These are phyloP conservation scores for Multifurca ochricompacta DNA, from an alignment of 768 basidiomycete genomes.

Conservation along the genomic window DNA sequence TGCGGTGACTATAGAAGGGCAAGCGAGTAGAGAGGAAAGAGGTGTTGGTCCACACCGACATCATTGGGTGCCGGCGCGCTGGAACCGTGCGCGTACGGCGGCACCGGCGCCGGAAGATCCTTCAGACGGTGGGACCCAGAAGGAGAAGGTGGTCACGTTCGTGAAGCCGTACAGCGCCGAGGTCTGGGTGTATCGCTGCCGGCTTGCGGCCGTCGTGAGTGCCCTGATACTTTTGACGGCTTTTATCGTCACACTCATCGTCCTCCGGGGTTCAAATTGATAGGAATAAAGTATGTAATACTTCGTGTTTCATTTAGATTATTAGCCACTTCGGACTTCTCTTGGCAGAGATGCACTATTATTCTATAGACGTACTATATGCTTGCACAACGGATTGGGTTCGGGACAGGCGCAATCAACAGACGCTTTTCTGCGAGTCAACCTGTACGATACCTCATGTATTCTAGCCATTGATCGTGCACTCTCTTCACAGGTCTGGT, in stretches of 20 bases:
- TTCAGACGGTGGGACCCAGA: conserved; percentile 12
- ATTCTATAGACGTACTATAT: background rate
- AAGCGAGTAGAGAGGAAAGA: conserved; percentile 25
- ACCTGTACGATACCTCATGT: background rate
- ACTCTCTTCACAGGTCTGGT: background rate
- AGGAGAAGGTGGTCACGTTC: conserved; percentile 19
- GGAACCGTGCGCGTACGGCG: background rate
- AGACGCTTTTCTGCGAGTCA: conserved; percentile 3
- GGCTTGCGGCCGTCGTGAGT: conserved; percentile 54
- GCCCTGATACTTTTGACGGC: conserved; percentile 41
- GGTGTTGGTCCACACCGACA: conserved; percentile 14
- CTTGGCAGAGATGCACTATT: background rate
- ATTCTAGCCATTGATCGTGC: background rate
- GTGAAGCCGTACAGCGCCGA: conserved; percentile 24
- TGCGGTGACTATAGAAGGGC: conserved; percentile 21
- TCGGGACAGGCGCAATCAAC: conserved; percentile 3
- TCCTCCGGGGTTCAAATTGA: conserved; percentile 20
- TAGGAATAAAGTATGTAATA: background rate
- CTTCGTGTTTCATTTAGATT: background rate
- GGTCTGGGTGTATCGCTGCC: conserved; percentile 39
- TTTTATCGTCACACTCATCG: conserved; percentile 44
- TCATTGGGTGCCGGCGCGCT: background rate
- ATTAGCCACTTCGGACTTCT: background rate
- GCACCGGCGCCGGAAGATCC: background rate
- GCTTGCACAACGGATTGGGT: no score